Base-by-base conservation (phyloP, 2,329 filamentous ascomycete genomes). In the Monilinia polystroma region DNA sequence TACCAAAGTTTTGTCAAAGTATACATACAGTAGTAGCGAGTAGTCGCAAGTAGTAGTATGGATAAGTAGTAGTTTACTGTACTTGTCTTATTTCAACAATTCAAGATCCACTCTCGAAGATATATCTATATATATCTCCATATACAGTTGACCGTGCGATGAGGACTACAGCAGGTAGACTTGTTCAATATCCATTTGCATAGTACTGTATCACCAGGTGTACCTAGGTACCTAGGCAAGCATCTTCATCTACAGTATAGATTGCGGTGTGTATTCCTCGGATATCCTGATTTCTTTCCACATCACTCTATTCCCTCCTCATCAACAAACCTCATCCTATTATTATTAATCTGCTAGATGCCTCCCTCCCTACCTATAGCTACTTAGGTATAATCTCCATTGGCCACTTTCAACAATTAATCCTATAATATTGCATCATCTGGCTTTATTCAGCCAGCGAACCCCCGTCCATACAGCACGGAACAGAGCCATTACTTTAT, bases 401-500 rank as follows among this genome's bases (percentile, higher is more conserved):
- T 47, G 29, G 45, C 43, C 57, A 23, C 32, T 43, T 45, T 23
- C 32, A n/a, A 18, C 12, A 23, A 54, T 23, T 26, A 43, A 35
- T 41, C 32, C 41, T 32, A 23, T 20, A 23, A 58, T 38, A 41
- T 54, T 64, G 62, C 62, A 64, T 64, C 29, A 47, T 55, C 63
- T 49, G 41, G n/a, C 41, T 32, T 35, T 45, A 51, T 49, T 26
- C 18, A 32, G 35, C 52, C 20, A 51, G 7, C 29, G 55, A 38
- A n/a, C 32, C 43, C 16, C 20, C 32, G 16, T 65, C 20, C 4
- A 41, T 18, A 62, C 47, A 41, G 47, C 38, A 41, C 23, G 56
- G 41, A 53, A 45, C 26, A 26, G 47, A 43, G 11, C 32, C 54
- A 16, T 45, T 47, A 29, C 56, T 51, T 18, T 45, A 45, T 45